A percentile compares a stretch with the other conserved stretches of the same genome.
Evolutionary conservation across 192 early-diverging fungal species (phyloP).

Genomic region (Umbelopsis ramanniana): DNA sequence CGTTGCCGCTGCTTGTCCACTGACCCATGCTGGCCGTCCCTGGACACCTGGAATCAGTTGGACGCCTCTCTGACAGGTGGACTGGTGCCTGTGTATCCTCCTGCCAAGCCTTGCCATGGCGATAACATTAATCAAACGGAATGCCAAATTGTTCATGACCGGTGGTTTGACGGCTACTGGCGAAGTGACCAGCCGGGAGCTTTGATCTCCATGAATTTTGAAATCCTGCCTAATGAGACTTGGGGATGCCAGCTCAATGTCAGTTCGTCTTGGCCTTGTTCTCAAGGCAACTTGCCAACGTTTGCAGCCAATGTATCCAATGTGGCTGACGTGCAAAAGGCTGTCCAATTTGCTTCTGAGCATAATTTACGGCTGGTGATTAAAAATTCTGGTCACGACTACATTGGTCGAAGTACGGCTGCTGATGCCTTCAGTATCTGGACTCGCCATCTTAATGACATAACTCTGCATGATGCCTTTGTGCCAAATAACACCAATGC

Average conservation of each 20-base stretch:
- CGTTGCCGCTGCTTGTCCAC: slow-evolving; percentile 3
- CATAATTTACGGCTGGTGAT: slow-evolving; percentile 54
- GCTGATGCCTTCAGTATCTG: slow-evolving; percentile 51
- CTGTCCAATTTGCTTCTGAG: slow-evolving; percentile 40
- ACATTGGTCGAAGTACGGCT: slow-evolving; percentile 47
- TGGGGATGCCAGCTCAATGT: slow-evolving; percentile 25
- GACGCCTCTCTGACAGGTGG: slow-evolving; percentile 22
- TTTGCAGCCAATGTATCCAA: slow-evolving; percentile 40
- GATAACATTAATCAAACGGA: slow-evolving; percentile 32
- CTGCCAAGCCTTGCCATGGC: slow-evolving; percentile 38
- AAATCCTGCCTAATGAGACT: slow-evolving; percentile 28
- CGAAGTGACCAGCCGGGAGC: slow-evolving; percentile 29
- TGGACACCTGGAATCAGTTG: slow-evolving; percentile 32
- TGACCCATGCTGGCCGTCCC: slow-evolving; percentile 37
- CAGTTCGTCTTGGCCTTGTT: slow-evolving; percentile 25
- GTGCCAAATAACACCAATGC: slow-evolving; percentile 22
- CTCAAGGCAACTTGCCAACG: slow-evolving; percentile 38
- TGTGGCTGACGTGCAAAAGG: slow-evolving; percentile 34
- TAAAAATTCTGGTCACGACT: slow-evolving; percentile 63
- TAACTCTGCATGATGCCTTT: slow-evolving; percentile 36
- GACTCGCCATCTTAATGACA: slow-evolving; percentile 46
- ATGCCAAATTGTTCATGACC: slow-evolving; percentile 40
- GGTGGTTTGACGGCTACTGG: slow-evolving; percentile 34
- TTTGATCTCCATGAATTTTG: slow-evolving; percentile 27
- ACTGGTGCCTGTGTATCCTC: slow-evolving; percentile 35